phyloP scores from a whole-genome alignment of 352 stramenopile genomes.

The Blastocystis sp. region DNA sequence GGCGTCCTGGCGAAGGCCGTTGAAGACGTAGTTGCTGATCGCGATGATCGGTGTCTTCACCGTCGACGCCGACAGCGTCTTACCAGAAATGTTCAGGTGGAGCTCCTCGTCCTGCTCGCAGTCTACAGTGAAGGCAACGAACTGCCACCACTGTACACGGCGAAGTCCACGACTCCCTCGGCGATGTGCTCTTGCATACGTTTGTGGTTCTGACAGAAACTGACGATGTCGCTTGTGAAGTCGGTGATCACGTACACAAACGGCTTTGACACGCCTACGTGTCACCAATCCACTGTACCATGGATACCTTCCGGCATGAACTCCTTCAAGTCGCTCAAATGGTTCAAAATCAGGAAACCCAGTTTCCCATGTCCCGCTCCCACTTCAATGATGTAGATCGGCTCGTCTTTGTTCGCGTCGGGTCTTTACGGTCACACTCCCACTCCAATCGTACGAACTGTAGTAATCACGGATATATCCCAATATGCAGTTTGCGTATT shows the following conservation, averaged over 20 bases:
- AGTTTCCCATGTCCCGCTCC: constrained; percentile 61
- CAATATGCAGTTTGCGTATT: constrained; percentile 60
- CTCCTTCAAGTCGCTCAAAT: constrained; percentile 59
- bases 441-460: not conserved
- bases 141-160: constrained; percentile 57
- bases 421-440: not conserved
- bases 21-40: constrained; percentile 62
- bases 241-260: constrained; percentile 62
- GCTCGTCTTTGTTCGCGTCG: constrained; percentile 56
- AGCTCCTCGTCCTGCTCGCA: constrained; percentile 44
- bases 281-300: not conserved
- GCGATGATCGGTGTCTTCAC: constrained; percentile 59
- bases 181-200: constrained; percentile 57
- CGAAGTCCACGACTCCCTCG: constrained; percentile 60
- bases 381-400: constrained; percentile 63
- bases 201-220: constrained; percentile 56
- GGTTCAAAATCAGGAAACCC: constrained; percentile 61
- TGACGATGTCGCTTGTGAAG: constrained; percentile 57
- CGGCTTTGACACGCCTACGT: constrained; percentile 48
- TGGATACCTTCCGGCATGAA: constrained; percentile 57
- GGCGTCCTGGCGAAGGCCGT: constrained; percentile 59
- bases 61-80: constrained; percentile 18
- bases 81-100: constrained; percentile 41
- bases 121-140: not conserved
- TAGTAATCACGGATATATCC: constrained; percentile 56